phyloP scores from a whole-genome alignment of 192 early-diverging fungal genomes.

The Backusella luteola region DNA sequence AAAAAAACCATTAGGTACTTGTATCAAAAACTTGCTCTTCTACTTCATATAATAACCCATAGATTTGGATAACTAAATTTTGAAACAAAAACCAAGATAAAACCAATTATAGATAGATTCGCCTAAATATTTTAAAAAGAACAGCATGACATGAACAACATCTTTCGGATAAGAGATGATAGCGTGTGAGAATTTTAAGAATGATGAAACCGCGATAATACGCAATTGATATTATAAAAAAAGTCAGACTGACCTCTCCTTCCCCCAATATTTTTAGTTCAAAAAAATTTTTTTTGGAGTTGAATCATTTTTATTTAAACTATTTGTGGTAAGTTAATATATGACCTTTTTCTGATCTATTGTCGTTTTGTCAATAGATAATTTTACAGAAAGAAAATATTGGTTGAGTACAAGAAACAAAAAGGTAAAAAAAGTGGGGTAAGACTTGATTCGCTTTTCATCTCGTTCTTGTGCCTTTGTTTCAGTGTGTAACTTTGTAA shows the following conservation, averaged over 20 bases:
- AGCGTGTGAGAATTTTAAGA: not conserved
- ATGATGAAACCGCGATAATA: not conserved
- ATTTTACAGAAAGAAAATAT: not conserved
- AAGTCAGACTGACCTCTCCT: not conserved
- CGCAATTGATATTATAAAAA: not conserved
- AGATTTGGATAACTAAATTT: not conserved
- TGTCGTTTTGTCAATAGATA: not conserved
- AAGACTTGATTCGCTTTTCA: not conserved
- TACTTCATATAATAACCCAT: not conserved
- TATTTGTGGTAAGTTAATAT: not conserved
- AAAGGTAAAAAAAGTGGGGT: constrained; percentile 7
- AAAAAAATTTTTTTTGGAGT: not conserved
- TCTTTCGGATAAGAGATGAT: not conserved
- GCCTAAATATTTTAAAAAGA: not conserved
- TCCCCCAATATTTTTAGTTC: not conserved
- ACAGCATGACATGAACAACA: not conserved
- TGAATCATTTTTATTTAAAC: not conserved
- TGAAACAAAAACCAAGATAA: not conserved
- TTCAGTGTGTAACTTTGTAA: not conserved
- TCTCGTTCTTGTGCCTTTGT: not conserved
- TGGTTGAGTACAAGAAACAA: not conserved
- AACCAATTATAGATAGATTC: not conserved
- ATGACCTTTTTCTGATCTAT: not conserved
- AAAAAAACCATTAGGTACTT: not conserved
- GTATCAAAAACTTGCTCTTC: too few relatives aligned